Conservation (phyloP, 495 filamentous ascomycete species). For the Aspergillus conjunctus region DNA sequence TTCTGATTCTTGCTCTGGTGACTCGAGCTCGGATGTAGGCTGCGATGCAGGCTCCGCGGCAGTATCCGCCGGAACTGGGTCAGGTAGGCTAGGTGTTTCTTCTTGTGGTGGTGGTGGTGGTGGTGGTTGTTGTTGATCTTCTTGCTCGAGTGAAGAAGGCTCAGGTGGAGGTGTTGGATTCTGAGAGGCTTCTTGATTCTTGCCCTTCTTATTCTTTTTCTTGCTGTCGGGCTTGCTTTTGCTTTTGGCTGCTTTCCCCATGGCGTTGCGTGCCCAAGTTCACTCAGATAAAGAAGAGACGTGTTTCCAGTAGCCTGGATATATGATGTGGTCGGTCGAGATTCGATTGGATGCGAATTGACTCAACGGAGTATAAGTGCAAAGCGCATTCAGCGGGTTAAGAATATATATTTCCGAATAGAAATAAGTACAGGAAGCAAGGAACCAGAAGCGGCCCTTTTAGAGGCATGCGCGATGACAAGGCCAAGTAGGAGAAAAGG, state of each 20-base stretch:
- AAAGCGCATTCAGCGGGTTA: slow-evolving; percentile 34
- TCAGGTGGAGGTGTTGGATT: slow-evolving; percentile 33
- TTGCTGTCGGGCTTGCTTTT: slow-evolving; percentile 40
- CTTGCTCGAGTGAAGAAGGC: slow-evolving; percentile 24
- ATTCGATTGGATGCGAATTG: slow-evolving; percentile 37
- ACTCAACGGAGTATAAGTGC: slow-evolving; percentile 41
- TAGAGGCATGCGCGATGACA: slow-evolving; percentile 21
- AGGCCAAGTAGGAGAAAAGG: slow-evolving; percentile 17
- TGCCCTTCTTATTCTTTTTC: slow-evolving; percentile 47
- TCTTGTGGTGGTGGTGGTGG: slow-evolving; percentile 7
- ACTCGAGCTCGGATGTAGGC: slow-evolving; percentile 17
- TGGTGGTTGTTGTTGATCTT: slow-evolving; percentile 18
- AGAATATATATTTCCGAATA: slow-evolving; percentile 44
- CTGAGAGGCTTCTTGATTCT: slow-evolving; percentile 39
- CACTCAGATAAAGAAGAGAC: slow-evolving; percentile 32
- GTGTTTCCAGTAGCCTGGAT: slow-evolving; percentile 48
- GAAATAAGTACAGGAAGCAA: slow-evolving; percentile 29
- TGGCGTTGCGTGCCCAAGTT: slow-evolving; percentile 43
- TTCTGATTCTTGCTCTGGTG: slow-evolving; percentile 23
- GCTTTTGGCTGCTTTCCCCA: slow-evolving; percentile 39
- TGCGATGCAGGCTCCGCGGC: slow-evolving; percentile 13
- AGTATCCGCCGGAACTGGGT: slow-evolving; percentile 4
- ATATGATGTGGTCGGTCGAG: slow-evolving; percentile 32
- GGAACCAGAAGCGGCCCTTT: slow-evolving; percentile 14
- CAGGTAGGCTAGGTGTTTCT: slow-evolving; percentile 13